Conservation (phyloP, 768 basidiomycete species). For the Sarcomyxa edulis region DNA sequence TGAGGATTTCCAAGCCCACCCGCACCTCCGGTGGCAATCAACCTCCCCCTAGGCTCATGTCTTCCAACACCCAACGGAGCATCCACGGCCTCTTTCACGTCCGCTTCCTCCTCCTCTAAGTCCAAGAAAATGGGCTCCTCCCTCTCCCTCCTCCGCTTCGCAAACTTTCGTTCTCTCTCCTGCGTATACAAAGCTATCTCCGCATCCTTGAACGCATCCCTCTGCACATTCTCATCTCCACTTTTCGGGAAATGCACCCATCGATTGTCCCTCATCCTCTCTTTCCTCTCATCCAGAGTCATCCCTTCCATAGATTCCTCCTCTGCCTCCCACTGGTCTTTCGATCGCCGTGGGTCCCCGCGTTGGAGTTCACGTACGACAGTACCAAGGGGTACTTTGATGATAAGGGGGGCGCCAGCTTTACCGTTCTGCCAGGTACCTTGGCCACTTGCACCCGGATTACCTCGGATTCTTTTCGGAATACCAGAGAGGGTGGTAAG, state of each 20-base stretch:
- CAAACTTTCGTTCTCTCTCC: constrained; percentile 54
- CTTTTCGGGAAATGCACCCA: constrained; percentile 81
- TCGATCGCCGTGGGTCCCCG: constrained; percentile 58
- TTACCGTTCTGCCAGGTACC: constrained; percentile 88
- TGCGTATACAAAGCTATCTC: constrained; percentile 55
- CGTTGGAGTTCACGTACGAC: constrained; percentile 72
- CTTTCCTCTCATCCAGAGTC: constrained; percentile 38
- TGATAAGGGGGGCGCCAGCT: constrained; percentile 62
- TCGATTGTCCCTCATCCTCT: constrained; percentile 56
- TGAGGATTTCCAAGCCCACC: constrained; percentile 90
- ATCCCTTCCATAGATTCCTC: constrained; percentile 52
- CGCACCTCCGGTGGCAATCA: constrained; percentile 70
- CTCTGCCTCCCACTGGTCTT: constrained; percentile 72
- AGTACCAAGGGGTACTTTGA: constrained; percentile 87
- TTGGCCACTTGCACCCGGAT: constrained; percentile 65
- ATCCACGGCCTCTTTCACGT: constrained; percentile 34
- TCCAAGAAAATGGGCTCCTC: constrained; percentile 52
- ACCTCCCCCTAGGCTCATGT: constrained; percentile 48
- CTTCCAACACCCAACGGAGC: constrained; percentile 61
- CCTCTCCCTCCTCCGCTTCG: constrained; percentile 34
- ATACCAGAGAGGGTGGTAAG: constrained; percentile 77
- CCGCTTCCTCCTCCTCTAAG: constrained; percentile 44
- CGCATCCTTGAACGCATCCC: constrained; percentile 68
- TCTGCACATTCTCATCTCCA: constrained; percentile 54
- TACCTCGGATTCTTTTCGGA: constrained; percentile 60